Percentiles rank a stretch among this genome's conserved stretches.
Conservation (phyloP, 2,329 filamentous ascomycete genomes). For the Beauveria scarabaeidicola region DNA sequence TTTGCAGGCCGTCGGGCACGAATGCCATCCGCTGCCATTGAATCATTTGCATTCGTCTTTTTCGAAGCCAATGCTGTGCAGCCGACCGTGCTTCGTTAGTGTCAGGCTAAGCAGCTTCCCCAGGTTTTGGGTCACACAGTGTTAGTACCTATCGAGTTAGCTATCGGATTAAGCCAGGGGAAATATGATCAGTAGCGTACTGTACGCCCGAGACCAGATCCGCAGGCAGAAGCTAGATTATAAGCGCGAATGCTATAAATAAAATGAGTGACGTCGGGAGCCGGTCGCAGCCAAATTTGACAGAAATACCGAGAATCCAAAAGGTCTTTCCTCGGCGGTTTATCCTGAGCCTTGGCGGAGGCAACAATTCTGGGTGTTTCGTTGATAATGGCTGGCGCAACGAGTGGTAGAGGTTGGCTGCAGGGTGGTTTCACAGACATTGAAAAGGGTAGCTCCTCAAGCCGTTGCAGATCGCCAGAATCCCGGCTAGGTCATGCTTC, state of each 20-base stretch:
- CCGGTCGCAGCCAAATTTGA: neutral
- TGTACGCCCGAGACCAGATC: neutral
- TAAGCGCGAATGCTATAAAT: constrained; percentile 1
- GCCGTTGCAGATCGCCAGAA: neutral
- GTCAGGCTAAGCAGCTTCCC: neutral
- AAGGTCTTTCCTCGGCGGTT: constrained; percentile 4
- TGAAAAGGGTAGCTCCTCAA: constrained; percentile 3
- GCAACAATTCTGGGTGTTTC: neutral
- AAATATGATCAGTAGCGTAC: neutral
- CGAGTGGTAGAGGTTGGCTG: neutral
- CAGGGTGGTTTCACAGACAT: constrained; percentile 6
- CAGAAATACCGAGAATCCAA: neutral
- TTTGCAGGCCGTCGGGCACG: neutral
- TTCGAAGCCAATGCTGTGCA: neutral
- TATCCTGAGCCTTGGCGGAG: constrained; percentile 2
- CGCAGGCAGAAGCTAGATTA: neutral
- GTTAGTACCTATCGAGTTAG: constrained; percentile 8
- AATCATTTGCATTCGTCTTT: neutral
- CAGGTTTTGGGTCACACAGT: neutral
- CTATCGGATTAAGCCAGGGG: neutral
- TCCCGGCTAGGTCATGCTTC: neutral
- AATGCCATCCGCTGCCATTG: neutral
- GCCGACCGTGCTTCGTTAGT: neutral
- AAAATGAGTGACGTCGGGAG: neutral
- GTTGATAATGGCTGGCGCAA: neutral